A percentile compares a stretch with the other conserved stretches of the same genome.
Evolutionary conservation across 805 yeast genomes (phyloP).

Genomic region (Wickerhamomyces bisporus): DNA sequence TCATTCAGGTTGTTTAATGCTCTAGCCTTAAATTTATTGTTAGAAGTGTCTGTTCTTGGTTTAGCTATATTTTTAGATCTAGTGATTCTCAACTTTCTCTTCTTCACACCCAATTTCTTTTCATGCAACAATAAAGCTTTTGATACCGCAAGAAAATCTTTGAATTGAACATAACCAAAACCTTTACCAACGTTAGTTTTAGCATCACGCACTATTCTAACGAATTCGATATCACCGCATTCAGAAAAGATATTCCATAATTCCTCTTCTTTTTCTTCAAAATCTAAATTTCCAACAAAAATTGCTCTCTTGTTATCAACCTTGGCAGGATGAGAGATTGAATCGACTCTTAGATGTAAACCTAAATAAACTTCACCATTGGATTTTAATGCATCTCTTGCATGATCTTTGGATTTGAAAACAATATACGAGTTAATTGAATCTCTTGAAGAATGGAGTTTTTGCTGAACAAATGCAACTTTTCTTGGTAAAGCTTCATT

Average conservation of each 20-base stretch:
- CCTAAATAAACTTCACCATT: conserved; percentile 67
- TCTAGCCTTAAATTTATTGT: conserved; percentile 23
- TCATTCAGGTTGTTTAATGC: conserved; percentile 42
- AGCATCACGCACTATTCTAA: conserved; percentile 85
- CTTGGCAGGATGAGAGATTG: conserved; percentile 84
- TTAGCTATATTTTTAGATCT: conserved; percentile 47
- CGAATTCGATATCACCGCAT: conserved; percentile 76
- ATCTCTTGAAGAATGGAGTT: conserved; percentile 70
- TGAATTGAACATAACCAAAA: conserved; percentile 91
- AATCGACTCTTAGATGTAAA: conserved; percentile 86
- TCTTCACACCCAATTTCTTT: conserved; percentile 45
- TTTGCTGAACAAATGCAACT: conserved; percentile 80
- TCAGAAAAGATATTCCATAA: conserved; percentile 75
- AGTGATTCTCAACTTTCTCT: conserved; percentile 68
- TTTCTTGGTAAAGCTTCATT: conserved; percentile 86
- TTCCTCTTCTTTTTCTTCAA: conserved; percentile 86
- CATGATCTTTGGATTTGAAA: conserved; percentile 47
- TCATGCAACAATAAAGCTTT: conserved; percentile 78
- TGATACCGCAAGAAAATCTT: conserved; percentile 64
- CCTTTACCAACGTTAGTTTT: conserved; percentile 97
- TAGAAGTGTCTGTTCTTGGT: conserved; percentile 8
- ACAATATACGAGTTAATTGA: conserved; percentile 88
- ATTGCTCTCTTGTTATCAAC: conserved; percentile 80
- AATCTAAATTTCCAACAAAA: conserved; percentile 91
- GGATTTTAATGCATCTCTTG: conserved; percentile 38